These are phyloP conservation scores for Phytophthora pinifolia DNA, from an alignment of 352 stramenopile genomes.

Conservation along the genomic window DNA sequence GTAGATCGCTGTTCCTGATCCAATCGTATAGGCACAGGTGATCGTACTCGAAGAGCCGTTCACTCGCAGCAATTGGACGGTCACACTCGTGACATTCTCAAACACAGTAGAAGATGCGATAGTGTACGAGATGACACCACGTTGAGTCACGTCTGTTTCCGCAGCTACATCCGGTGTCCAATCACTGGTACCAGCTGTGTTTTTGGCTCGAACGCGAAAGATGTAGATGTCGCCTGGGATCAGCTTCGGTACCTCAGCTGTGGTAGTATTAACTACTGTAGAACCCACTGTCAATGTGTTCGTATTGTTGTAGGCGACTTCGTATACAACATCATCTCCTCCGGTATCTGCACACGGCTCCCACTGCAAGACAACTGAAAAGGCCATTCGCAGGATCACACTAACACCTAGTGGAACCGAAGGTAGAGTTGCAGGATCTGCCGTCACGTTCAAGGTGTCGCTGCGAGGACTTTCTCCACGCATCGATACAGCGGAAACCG, in stretches of 20 bases:
- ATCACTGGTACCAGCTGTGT: conserved; percentile 35
- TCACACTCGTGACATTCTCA: conserved; percentile 42
- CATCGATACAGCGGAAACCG: conserved; percentile 22
- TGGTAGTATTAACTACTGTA: not conserved
- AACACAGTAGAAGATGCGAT: conserved; percentile 25
- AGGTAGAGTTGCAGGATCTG: conserved; percentile 33
- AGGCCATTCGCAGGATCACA: conserved; percentile 21
- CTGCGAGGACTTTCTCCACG: conserved; percentile 45
- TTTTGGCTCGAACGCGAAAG: conserved; percentile 36
- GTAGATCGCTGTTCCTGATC: conserved; percentile 25
- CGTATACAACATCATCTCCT: conserved; percentile 38
- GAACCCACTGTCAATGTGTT: not conserved
- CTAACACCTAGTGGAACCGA: conserved; percentile 37
- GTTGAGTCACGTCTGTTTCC: conserved; percentile 48
- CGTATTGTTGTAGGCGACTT: conserved; percentile 29
- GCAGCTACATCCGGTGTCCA: conserved; percentile 33
- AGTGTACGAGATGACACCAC: conserved; percentile 37
- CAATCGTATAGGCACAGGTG: conserved; percentile 35
- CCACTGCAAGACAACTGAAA: conserved; percentile 46
- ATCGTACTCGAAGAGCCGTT: conserved; percentile 51
- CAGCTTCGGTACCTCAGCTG: conserved; percentile 27
- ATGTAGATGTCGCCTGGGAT: conserved; percentile 38
- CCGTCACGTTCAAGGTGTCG: conserved; percentile 22
- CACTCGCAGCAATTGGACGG: conserved; percentile 40
- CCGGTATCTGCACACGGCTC: conserved; percentile 39